phyloP scores from a whole-genome alignment of 2,329 filamentous ascomycete species.

The Fusarium protoensiforme region DNA sequence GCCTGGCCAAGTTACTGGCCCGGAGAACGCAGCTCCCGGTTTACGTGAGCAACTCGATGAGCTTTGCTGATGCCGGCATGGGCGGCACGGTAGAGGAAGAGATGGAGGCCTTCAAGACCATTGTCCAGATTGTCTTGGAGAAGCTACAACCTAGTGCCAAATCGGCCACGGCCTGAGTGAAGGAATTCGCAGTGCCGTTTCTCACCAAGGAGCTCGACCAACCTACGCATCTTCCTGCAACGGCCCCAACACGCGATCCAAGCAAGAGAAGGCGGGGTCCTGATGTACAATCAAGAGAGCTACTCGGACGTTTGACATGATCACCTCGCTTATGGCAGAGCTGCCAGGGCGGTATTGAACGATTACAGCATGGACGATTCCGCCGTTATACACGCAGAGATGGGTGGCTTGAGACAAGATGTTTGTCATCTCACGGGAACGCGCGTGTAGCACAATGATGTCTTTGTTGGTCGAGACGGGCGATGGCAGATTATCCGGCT shows the following conservation, averaged over 20 bases:
- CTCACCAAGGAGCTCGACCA: not conserved
- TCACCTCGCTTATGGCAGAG: slow-evolving; percentile 14
- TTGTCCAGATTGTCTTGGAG: slow-evolving; percentile 73
- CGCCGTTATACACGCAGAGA: slow-evolving; percentile 29
- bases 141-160: slow-evolving; percentile 40
- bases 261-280: not conserved
- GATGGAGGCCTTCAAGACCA: slow-evolving; percentile 84
- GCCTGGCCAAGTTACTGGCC: slow-evolving; percentile 86
- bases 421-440: slow-evolving; percentile 35
- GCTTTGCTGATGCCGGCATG: slow-evolving; percentile 76
- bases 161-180: not conserved
- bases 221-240: not conserved
- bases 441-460: slow-evolving; percentile 24
- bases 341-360: slow-evolving; percentile 31
- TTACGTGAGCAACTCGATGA: slow-evolving; percentile 93
- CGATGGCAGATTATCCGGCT: not conserved
- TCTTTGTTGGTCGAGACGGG: not conserved
- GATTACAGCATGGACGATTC: slow-evolving; percentile 31
- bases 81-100: slow-evolving; percentile 92
- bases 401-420: slow-evolving; percentile 33
- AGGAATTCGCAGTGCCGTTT: not conserved
- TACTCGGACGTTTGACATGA: not conserved
- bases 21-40: slow-evolving; percentile 77
- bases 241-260: not conserved
- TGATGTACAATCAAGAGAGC: not conserved